Base-by-base conservation (phyloP, 352 stramenopile species). In the Blastocystis sp. region DNA sequence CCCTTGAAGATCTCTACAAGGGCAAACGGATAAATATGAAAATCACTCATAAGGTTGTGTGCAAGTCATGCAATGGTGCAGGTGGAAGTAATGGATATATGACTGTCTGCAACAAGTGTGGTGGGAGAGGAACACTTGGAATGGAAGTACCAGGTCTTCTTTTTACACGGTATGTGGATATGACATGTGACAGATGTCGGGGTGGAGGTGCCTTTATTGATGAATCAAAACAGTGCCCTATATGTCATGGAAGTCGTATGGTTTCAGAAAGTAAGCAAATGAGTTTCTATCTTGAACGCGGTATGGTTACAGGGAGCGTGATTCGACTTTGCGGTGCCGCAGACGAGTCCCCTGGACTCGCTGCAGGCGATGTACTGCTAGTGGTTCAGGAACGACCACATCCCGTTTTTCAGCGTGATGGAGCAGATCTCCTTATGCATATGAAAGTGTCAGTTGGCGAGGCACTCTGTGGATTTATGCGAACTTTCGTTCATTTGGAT, bases 1-100 rank as follows among this genome's bases (percentile, higher is more conserved):
- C 94, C 70, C 92, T 99, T 56, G 97, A 99, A 91, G 97, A 99
- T 90, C 91, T 99, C 66, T 99, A 98, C 94, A 98, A 98, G 90
- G 97, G 97, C 90, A 99, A 99, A 92, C 99, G 95, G 5, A 95
- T 98, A 73, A 98, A 98, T 89, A 92, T 99, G 30, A 95, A 96
- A 3, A 95, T 99, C 73, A 98, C 97, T 90, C 95, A 96, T 51
- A 96, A 98, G 90, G 94, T 96, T 87, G 90, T 96, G 5, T 97
- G 95, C 75, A 90, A 91, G 37, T 91, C 93, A 81, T 97, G 95
- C 89, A 93, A 95, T 35, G 95, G 95, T 57, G 92, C 92, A 56
- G 95, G 95, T 42, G 95, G 97, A 44, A 96, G 97, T 54, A 92
- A 96, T 54, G 97, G 97, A 19, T 95, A 95, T 11, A 93, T 96